Evolutionary conservation across 805 yeast genomes (phyloP), one percentile per base, ranked within the genome.

Genomic region (Metschnikowia baotianmanensis): DNA sequence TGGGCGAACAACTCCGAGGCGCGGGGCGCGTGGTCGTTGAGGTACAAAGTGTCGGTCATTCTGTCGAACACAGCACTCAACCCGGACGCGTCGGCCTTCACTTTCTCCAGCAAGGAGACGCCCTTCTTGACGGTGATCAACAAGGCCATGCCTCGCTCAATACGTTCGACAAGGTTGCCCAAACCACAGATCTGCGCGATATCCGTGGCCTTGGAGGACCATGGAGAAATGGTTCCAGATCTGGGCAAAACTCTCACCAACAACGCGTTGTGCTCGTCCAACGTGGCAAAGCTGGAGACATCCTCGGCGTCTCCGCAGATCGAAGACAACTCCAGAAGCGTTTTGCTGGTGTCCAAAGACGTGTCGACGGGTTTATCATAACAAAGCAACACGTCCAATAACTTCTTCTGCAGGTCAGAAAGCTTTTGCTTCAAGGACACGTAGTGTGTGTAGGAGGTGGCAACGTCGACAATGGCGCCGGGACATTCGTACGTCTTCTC

Each of bases 191-290:
- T 95, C 42, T 82, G 78, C 38, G 90, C 77, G 52, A 93, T 93
- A 66, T 93, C 91, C 29, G 99, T 90, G 20, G 99, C 99, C 68
- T 93, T 93, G 11, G 98, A 90, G 8, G 96, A 87, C 99, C 99
- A 93, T 24, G 99, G 98, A 19, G 98, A 90, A 51, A 93, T 91
- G 10, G 99, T 93, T 46, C 99, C 99, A 6, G 89, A 71, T 63
- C 98, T 80, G 31, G 99, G 99, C 38, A 89, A 72, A 38, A 93
- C 74, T 60, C 95, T 76, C 34, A 91, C 66, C 50, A 89, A 67
- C 47, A 78, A 76, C 23, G 79, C 67, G 50, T 53, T 40, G 25
- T 40, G 22, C 20, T 38, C 25, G 11, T 17, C 33, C 45, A 49
- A 45, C 6, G 28, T 15, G 5, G 36, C 29, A 22, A 50, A 48